phyloP scores from a whole-genome alignment of 2,329 filamentous ascomycete genomes.

The Penicillium psychrosexuale region DNA sequence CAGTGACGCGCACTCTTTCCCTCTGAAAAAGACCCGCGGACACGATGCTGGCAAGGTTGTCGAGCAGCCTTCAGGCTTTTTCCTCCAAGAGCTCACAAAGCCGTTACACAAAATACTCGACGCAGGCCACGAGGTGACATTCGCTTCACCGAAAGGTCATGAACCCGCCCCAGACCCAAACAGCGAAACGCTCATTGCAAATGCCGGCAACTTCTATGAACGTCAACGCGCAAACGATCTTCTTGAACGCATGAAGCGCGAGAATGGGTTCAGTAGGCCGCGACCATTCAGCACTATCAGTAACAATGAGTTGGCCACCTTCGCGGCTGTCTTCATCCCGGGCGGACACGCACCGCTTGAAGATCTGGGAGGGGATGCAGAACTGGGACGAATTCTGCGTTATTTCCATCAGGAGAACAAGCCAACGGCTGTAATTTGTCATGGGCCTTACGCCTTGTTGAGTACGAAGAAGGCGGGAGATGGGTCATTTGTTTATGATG shows the following conservation, averaged over 20 bases:
- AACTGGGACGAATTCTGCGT: conserved; percentile 43
- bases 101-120: conserved; percentile 38
- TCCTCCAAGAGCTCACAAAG: conserved; percentile 42
- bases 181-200: conserved; percentile 43
- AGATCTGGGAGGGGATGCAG: conserved; percentile 43
- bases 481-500: conserved; percentile 44
- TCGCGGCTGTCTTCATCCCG: conserved; percentile 45
- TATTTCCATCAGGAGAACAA: conserved; percentile 44
- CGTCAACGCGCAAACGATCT: conserved; percentile 41
- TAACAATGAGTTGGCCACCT: conserved; percentile 41
- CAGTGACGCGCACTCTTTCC: conserved; percentile 43
- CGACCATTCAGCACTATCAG: conserved; percentile 39
- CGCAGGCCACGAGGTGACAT: conserved; percentile 44
- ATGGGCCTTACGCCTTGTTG: conserved; percentile 47
- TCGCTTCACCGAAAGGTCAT: conserved; percentile 45
- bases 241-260: conserved; percentile 45
- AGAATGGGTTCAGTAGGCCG: conserved; percentile 44
- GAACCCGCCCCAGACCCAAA: conserved; percentile 44
- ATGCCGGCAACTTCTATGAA: conserved; percentile 49
- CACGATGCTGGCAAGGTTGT: conserved; percentile 22
- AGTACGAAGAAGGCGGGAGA: conserved; percentile 39
- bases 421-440: conserved; percentile 48
- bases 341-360: conserved; percentile 47
- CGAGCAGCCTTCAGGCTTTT: conserved; percentile 35
- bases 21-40: conserved; percentile 31